Conservation (phyloP, 495 filamentous ascomycete genomes). For the Astrothelium subdiscretum region DNA sequence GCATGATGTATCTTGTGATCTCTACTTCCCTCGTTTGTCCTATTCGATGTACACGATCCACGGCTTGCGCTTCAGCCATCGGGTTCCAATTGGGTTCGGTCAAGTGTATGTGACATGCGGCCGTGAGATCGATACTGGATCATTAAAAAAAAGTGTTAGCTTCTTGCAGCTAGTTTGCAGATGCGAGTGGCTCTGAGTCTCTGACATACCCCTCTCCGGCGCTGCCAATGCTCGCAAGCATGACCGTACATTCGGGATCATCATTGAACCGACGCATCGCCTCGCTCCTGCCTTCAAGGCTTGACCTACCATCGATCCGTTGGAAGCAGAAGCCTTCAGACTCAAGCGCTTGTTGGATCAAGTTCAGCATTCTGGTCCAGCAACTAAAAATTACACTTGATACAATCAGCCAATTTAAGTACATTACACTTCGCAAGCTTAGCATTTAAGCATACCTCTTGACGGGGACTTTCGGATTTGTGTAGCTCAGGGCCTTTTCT, state of each 20-base stretch:
- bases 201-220: conserved; percentile 60
- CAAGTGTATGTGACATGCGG: conserved; percentile 75
- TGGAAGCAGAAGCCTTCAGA: conserved; percentile 52
- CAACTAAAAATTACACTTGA: conserved; percentile 68
- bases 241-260: conserved; percentile 59
- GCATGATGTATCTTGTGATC: conserved; percentile 80
- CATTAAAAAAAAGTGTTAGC: background rate
- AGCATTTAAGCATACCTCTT: background rate
- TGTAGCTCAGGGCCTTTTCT: conserved; percentile 4
- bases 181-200: too few species aligned
- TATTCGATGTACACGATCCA: conserved; percentile 91
- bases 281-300: conserved; percentile 51
- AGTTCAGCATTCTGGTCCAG: conserved; percentile 88
- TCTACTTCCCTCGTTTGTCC: conserved; percentile 77
- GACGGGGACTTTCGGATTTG: background rate
- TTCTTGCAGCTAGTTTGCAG: too few species aligned
- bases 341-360: conserved; percentile 76
- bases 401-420: background rate
- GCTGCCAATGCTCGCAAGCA: conserved; percentile 84
- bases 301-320: conserved; percentile 82
- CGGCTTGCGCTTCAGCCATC: conserved; percentile 82
- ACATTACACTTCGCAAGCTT: too few species aligned
- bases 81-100: conserved; percentile 99
- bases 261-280: conserved; percentile 67
- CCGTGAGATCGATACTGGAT: conserved; percentile 62